phyloP scores from a whole-genome alignment of 2,329 filamentous ascomycete species.

The Trichoderma afroharzianum region DNA sequence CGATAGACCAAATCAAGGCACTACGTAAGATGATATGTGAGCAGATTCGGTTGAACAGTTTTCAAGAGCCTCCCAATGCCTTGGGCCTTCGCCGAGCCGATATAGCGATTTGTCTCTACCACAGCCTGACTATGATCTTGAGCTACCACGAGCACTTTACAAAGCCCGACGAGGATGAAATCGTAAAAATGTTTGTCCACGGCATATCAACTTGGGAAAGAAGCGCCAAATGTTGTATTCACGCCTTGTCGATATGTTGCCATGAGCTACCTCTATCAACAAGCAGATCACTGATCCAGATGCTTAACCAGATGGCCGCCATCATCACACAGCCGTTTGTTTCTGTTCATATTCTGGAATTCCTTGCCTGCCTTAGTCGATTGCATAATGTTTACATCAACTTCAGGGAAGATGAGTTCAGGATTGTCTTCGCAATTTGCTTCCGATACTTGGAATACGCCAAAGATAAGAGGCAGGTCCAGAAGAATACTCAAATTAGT shows the following conservation, averaged over 20 bases:
- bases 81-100: slow-evolving; percentile 82
- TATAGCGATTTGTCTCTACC: slow-evolving; percentile 83
- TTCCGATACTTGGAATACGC: slow-evolving; percentile 91
- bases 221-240: slow-evolving; percentile 88
- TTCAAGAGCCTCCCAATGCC: slow-evolving; percentile 76
- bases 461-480: slow-evolving; percentile 58
- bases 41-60: slow-evolving; percentile 71
- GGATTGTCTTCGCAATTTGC: slow-evolving; percentile 91
- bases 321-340: slow-evolving; percentile 93
- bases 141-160: slow-evolving; percentile 85
- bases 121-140: slow-evolving; percentile 80
- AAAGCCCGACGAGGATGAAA: slow-evolving; percentile 82
- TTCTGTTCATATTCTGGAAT: slow-evolving; percentile 92
- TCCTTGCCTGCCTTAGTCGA: slow-evolving; percentile 83
- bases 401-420: slow-evolving; percentile 86
- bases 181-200: slow-evolving; percentile 80
- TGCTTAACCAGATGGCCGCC: slow-evolving; percentile 89
- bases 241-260: slow-evolving; percentile 90
- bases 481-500: slow-evolving; percentile 43
- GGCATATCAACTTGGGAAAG: slow-evolving; percentile 82
- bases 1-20: slow-evolving; percentile 70
- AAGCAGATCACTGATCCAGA: slow-evolving; percentile 77
- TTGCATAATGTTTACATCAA: slow-evolving; percentile 83
- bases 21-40: slow-evolving; percentile 76
- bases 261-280: slow-evolving; percentile 88